A percentile compares a stretch with the other conserved stretches of the same genome.
Evolutionary conservation across 2,329 filamentous ascomycete genomes (phyloP).

Genomic region (Diaporthe helianthi): DNA sequence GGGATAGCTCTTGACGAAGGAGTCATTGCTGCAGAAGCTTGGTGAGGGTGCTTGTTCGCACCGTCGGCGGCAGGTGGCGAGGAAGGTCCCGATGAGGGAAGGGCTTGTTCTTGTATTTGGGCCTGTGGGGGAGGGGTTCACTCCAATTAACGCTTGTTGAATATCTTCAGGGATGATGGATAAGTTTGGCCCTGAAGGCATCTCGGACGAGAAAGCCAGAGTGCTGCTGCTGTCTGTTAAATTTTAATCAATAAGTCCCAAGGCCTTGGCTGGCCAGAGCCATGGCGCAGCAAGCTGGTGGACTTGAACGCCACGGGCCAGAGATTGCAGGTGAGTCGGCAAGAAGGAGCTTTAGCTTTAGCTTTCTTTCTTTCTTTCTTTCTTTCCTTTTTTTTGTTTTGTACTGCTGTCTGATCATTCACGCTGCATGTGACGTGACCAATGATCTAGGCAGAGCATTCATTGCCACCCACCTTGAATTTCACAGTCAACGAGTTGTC

Average conservation of each 20-base stretch:
- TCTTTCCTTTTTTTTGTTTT: no score
- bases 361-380: no score
- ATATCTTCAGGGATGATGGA: no score
- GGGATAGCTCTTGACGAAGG: background rate
- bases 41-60: background rate
- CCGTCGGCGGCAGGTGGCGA: background rate
- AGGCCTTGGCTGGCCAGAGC: background rate
- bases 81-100: background rate
- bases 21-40: background rate
- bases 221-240: slow-evolving; percentile 14
- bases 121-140: background rate
- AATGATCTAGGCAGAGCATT: no score
- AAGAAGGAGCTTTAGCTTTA: background rate
- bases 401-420: background rate
- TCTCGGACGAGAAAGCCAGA: background rate
- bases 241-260: background rate
- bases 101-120: background rate
- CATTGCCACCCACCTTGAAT: background rate
- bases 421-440: background rate
- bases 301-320: background rate
- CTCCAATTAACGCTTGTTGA: background rate
- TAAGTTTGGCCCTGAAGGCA: background rate
- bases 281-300: background rate
- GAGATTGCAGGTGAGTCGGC: background rate
- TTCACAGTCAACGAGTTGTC: background rate